Evolutionary conservation across 2,329 filamentous ascomycete genomes (phyloP).

Genomic region (Arthrobotrys pseudoclavata): DNA sequence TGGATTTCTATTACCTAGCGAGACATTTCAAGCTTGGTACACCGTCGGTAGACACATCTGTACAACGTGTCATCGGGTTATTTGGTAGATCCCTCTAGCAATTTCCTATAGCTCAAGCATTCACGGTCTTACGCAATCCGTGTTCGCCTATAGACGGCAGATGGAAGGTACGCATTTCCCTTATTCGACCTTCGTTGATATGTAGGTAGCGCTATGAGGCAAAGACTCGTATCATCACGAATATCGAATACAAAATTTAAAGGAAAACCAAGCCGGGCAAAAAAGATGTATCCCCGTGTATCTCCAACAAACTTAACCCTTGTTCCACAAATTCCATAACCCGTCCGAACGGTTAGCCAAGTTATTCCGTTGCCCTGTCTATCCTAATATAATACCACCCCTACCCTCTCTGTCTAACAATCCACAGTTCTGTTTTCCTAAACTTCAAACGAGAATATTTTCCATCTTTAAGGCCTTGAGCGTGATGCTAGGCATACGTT

Average conservation of each 20-base stretch:
- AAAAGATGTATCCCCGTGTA: neutral
- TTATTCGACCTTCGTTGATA: too few species aligned
- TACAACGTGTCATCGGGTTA: neutral
- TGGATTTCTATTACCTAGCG: neutral
- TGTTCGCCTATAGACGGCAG: neutral
- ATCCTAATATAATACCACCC: neutral
- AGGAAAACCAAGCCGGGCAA: neutral
- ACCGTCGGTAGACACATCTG: slow-evolving; percentile 3
- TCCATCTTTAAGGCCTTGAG: too few species aligned
- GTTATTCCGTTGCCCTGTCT: neutral
- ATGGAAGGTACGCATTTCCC: neutral
- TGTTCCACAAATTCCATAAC: slow-evolving; percentile 4
- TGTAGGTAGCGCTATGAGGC: neutral
- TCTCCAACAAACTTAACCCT: neutral
- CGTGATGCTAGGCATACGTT: too few species aligned
- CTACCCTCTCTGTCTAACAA: slow-evolving; percentile 2
- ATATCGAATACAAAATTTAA: neutral
- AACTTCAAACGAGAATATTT: too few species aligned
- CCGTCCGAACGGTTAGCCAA: neutral
- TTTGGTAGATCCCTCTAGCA: neutral
- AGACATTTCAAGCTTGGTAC: neutral
- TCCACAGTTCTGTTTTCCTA: neutral
- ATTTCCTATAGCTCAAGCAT: neutral
- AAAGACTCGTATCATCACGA: neutral
- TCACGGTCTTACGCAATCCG: slow-evolving; percentile 6